A percentile compares a stretch with the other conserved stretches of the same genome.
Conservation (phyloP, 768 basidiomycete genomes). For the Russula ochroleuca region DNA sequence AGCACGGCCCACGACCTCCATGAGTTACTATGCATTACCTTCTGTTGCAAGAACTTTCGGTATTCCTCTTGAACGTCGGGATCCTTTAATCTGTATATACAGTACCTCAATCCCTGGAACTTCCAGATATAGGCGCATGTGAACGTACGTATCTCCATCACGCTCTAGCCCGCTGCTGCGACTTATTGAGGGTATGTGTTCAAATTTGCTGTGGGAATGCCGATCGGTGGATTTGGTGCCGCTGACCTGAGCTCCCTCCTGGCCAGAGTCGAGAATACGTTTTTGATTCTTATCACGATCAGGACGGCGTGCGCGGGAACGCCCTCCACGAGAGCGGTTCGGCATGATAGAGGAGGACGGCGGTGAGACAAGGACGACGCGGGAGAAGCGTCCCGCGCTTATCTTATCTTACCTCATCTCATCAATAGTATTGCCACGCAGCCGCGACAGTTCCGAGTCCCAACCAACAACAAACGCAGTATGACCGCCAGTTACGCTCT, state of each 20-base stretch:
- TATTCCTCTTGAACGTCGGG: conserved; percentile 61
- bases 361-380: neutral
- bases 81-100: conserved; percentile 58
- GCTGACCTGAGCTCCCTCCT: neutral
- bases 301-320: neutral
- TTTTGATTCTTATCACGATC: neutral
- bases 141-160: conserved; percentile 68
- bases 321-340: conserved; percentile 3
- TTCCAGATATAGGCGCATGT: neutral
- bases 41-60: conserved; percentile 56
- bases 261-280: neutral
- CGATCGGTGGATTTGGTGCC: neutral
- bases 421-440: neutral
- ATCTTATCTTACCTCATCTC: conserved; percentile 1
- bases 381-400: neutral
- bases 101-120: conserved; percentile 21
- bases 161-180: conserved; percentile 71
- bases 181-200: conserved; percentile 67
- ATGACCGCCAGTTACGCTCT: conserved; percentile 6
- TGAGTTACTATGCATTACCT: conserved; percentile 42
- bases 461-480: neutral
- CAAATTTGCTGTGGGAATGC: conserved; percentile 27
- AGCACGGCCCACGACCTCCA: neutral
- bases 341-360: conserved; percentile 3
- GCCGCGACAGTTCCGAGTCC: neutral